These are phyloP conservation scores for Pneumocystis wakefieldiae DNA, from an alignment of 1,139 yeast species.

Conservation along the genomic window DNA sequence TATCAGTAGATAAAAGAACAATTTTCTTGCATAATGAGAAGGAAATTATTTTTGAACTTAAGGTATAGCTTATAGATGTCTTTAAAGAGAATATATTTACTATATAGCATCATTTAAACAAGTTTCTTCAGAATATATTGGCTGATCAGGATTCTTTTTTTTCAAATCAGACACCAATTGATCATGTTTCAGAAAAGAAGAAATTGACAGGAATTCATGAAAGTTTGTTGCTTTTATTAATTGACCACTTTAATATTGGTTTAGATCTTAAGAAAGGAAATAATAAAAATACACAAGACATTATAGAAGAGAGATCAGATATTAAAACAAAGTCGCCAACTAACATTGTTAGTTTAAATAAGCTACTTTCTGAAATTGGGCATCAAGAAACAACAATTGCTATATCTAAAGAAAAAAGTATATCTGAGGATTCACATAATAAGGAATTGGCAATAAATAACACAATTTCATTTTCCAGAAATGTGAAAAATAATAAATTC, in stretches of 20 bases:
- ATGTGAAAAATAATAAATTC: background rate
- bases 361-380: background rate
- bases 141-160: background rate
- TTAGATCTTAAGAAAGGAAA: background rate
- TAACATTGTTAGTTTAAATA: background rate
- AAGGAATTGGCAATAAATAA: background rate
- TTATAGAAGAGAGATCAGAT: background rate
- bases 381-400: background rate
- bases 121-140: background rate
- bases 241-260: background rate
- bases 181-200: background rate
- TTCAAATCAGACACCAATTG: background rate
- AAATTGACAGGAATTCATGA: background rate
- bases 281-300: background rate
- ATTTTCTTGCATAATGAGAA: slow-evolving; percentile 55
- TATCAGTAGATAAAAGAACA: slow-evolving; percentile 78
- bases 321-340: background rate
- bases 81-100: background rate
- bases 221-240: background rate
- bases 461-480: background rate
- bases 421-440: background rate
- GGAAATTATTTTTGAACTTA: background rate
- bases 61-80: background rate
- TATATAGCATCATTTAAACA: background rate
- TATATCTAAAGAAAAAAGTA: background rate